Evolutionary conservation across 1,284 basidiomycete species (phyloP).

Genomic region (Irpex sp.): DNA sequence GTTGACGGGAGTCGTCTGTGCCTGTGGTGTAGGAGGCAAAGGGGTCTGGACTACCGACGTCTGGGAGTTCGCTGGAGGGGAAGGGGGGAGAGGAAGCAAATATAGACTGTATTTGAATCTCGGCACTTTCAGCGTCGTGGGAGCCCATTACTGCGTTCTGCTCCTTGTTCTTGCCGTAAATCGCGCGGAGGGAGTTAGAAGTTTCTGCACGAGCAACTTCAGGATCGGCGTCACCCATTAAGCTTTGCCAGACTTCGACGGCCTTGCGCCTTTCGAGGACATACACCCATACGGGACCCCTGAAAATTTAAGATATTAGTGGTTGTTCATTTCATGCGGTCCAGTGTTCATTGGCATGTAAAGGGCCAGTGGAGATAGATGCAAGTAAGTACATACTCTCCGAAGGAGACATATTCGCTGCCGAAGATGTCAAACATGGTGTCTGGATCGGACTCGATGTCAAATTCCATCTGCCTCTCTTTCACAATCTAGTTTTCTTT

Average conservation of each 20-base stretch:
- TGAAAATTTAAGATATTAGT: conserved; percentile 21
- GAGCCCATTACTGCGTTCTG: conserved; percentile 74
- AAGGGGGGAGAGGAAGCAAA: conserved; percentile 79
- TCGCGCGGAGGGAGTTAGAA: conserved; percentile 63
- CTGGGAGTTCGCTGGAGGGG: conserved; percentile 60
- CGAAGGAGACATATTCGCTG: conserved; percentile 65
- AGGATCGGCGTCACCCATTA: conserved; percentile 67
- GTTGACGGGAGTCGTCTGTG: conserved; percentile 27
- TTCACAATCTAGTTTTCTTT: conserved; percentile 61
- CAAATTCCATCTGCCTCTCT: conserved; percentile 81
- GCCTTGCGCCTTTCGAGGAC: conserved; percentile 76
- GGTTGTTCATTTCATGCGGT: not conserved
- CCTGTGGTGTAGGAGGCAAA: conserved; percentile 1
- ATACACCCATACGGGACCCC: conserved; percentile 83
- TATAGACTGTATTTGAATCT: conserved; percentile 70
- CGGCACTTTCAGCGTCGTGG: conserved; percentile 57
- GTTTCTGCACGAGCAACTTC: conserved; percentile 48
- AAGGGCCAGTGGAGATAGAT: not conserved
- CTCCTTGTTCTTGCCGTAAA: conserved; percentile 49
- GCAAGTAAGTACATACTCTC: conserved; percentile 52
- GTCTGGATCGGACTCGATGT: conserved; percentile 73
- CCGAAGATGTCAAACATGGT: conserved; percentile 74
- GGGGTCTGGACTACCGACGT: conserved; percentile 26
- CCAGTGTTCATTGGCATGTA: no score
- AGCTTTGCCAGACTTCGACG: conserved; percentile 69